These are phyloP conservation scores for Trichodelitschia bisporula DNA, from an alignment of 495 filamentous ascomycete genomes.

Conservation along the genomic window DNA sequence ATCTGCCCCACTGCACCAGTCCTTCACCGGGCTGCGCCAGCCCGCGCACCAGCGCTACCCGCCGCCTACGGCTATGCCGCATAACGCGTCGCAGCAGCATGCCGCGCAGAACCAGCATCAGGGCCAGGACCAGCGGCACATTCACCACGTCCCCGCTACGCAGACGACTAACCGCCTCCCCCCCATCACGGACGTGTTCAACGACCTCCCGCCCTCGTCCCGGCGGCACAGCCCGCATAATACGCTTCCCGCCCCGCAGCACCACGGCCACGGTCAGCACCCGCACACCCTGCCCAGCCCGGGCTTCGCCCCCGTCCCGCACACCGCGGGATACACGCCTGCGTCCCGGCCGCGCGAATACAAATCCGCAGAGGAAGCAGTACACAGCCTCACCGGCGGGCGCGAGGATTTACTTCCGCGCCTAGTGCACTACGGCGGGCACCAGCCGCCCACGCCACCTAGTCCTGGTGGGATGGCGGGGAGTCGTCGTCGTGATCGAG, in stretches of 20 bases:
- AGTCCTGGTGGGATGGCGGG: neutral
- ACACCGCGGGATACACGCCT: slow-evolving; percentile 12
- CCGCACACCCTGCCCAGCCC: slow-evolving; percentile 56
- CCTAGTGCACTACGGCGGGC: slow-evolving; percentile 82
- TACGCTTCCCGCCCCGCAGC: slow-evolving; percentile 29
- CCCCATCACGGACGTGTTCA: slow-evolving; percentile 86
- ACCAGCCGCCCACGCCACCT: slow-evolving; percentile 78
- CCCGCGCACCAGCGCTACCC: slow-evolving; percentile 45
- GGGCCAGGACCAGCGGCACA: too few relatives aligned
- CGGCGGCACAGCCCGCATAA: slow-evolving; percentile 11
- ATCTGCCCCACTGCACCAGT: slow-evolving; percentile 85
- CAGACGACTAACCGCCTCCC: slow-evolving; percentile 86
- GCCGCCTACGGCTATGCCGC: slow-evolving; percentile 39
- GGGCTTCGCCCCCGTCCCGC: slow-evolving; percentile 25
- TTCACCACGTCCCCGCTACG: slow-evolving; percentile 70
- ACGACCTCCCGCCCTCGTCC: slow-evolving; percentile 37
- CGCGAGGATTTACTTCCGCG: slow-evolving; percentile 77
- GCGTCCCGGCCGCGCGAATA: slow-evolving; percentile 51
- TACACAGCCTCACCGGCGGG: slow-evolving; percentile 69
- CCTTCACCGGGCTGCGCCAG: slow-evolving; percentile 66
- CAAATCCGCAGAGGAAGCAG: slow-evolving; percentile 84
- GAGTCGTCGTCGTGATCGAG: slow-evolving; percentile 41
- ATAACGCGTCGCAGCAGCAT: slow-evolving; percentile 62
- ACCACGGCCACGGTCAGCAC: slow-evolving; percentile 43
- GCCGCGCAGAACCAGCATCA: too few relatives aligned